Evolutionary conservation across 1,139 yeast genomes (phyloP).

Genomic region (Williopsis jadinii): DNA sequence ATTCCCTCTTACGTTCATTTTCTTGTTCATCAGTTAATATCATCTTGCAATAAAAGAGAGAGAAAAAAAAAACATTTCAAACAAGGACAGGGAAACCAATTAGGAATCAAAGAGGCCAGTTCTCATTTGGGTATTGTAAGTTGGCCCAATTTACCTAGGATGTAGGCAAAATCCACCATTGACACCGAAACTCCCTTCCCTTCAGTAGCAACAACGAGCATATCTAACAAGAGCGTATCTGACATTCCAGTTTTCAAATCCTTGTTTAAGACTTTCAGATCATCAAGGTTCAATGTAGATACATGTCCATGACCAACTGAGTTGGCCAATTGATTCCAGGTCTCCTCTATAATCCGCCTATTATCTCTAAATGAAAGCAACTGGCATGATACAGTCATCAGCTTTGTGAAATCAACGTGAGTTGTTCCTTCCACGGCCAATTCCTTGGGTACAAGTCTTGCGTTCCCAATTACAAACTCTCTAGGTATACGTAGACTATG

Average conservation of each 20-base stretch:
- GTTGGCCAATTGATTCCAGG: conserved; percentile 31
- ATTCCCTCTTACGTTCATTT: no score
- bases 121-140: conserved; percentile 9
- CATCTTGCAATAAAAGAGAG: not conserved
- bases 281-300: conserved; percentile 26
- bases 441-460: conserved; percentile 13
- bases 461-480: conserved; percentile 19
- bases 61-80: not conserved
- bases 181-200: conserved; percentile 29
- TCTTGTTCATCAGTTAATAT: not conserved
- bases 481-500: conserved; percentile 27
- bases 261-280: conserved; percentile 29
- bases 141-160: conserved; percentile 38
- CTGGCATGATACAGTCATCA: conserved; percentile 32
- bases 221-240: conserved; percentile 30
- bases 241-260: conserved; percentile 27
- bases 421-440: conserved; percentile 29
- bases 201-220: conserved; percentile 36
- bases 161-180: conserved; percentile 35
- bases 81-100: not conserved
- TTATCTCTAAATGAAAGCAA: conserved; percentile 33
- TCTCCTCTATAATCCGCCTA: conserved; percentile 25
- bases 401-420: conserved; percentile 39
- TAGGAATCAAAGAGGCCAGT: not conserved
- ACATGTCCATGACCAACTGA: conserved; percentile 5